These are phyloP conservation scores for Chimonanthus praecox DNA, from an alignment of 164 flowering plant species.

Conservation along the genomic window DNA sequence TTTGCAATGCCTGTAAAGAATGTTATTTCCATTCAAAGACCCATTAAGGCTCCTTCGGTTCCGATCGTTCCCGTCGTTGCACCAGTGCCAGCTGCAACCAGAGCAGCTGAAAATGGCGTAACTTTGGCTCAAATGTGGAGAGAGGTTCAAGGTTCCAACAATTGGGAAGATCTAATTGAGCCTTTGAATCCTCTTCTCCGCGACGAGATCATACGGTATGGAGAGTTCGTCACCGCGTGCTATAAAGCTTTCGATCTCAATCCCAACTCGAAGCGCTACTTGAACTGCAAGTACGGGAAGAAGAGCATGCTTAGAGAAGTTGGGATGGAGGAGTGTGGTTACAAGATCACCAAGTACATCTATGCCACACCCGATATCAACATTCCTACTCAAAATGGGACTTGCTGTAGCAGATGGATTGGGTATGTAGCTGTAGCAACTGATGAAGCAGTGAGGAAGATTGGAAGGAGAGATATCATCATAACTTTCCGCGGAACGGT, in stretches of 20 bases:
- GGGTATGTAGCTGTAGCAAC: conserved; percentile 72
- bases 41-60: not conserved
- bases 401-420: conserved; percentile 55
- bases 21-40: not conserved
- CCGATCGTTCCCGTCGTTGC: not conserved
- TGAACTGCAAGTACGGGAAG: conserved; percentile 69
- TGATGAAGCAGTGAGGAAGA: conserved; percentile 32
- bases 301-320: conserved; percentile 39
- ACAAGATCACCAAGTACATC: conserved; percentile 66
- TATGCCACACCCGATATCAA: conserved; percentile 66
- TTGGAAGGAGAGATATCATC: conserved; percentile 69
- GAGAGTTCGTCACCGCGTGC: conserved; percentile 56
- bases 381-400: conserved; percentile 38
- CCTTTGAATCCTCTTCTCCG: conserved; percentile 68
- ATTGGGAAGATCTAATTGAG: conserved; percentile 61
- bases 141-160: conserved; percentile 55
- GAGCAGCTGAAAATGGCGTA: not conserved
- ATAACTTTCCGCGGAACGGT: conserved; percentile 73
- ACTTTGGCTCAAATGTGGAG: conserved; percentile 48
- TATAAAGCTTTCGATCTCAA: conserved; percentile 75
- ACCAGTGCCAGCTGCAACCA: conserved; percentile 5
- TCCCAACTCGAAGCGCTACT: conserved; percentile 55
- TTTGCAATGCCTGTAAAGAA: conserved; percentile 4
- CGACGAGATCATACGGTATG: conserved; percentile 62
- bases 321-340: conserved; percentile 50